Percentiles rank a stretch among this genome's conserved stretches.
phyloP scores from a whole-genome alignment of 441 rosid genomes.

The Gossypium schwendimanii region DNA sequence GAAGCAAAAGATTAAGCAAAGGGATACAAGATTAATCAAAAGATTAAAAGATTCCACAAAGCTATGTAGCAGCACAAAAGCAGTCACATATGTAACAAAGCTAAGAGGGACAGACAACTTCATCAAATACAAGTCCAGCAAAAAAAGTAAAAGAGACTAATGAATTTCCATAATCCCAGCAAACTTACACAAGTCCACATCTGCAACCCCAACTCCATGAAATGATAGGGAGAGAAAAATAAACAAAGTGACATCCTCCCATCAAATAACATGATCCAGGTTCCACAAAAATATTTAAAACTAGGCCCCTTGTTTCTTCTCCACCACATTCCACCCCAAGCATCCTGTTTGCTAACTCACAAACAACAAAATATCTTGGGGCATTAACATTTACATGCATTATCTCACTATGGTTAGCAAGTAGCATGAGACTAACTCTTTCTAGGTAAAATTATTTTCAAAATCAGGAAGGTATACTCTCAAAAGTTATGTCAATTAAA shows the following conservation, averaged over 20 bases:
- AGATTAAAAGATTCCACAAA: neutral
- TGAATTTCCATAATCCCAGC: neutral
- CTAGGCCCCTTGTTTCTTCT: neutral
- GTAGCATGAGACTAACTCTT: neutral
- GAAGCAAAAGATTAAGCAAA: conserved; percentile 1
- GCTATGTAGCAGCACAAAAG: neutral
- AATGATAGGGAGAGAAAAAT: neutral
- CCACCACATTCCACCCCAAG: neutral
- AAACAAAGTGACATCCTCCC: neutral
- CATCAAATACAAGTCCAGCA: neutral
- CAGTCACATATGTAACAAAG: neutral
- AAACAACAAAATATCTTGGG: neutral
- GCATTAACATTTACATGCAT: neutral
- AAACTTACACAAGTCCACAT: neutral
- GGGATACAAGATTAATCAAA: neutral
- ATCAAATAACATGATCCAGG: neutral
- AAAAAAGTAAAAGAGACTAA: neutral
- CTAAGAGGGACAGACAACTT: neutral
- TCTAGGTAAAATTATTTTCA: neutral
- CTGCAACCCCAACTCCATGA: neutral
- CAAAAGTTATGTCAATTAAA: neutral
- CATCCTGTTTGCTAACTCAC: neutral
- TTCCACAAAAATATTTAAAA: neutral
- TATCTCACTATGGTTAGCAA: neutral
- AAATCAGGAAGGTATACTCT: neutral